Base-by-base conservation (phyloP, 139 green algal species). In the Pleodorina starrii region DNA sequence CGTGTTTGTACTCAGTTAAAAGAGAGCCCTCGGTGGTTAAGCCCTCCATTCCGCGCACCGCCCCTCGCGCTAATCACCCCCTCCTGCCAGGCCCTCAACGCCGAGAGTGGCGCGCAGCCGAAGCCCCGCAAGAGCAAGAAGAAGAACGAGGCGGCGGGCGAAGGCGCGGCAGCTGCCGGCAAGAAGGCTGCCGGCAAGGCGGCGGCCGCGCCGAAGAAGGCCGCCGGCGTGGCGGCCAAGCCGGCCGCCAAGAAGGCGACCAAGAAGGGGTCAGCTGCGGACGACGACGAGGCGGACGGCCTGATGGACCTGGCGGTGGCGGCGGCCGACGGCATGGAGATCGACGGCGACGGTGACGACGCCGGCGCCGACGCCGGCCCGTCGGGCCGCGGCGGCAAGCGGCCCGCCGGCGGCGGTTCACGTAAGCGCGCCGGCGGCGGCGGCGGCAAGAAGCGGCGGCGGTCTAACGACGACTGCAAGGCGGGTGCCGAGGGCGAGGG, bases 81-180 rank as follows among this genome's bases (percentile, higher is more conserved):
- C n/a, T n/a, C n/a, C n/a, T n/a, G n/a, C n/a, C 66, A 88, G 82
- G 82, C 82, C 0, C 35, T 71, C 9, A 88, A 88, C n/a, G 66
- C 23, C 29, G 82, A 60, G 29, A 80, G 66, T 44, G 82, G 82
- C 82, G 82, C 82, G 46, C 82, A 88, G 66, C 82, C 66, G 43
- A 88, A 88, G 82, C 32, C 63, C 5, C 82, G 63, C 63, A 88
- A 88, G 66, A 43, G 40, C 82, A 79, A 88, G 68, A 43, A 74
- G 60, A 44, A 29, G 23, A 63, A 42, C 44, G 66, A 50, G 7
- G 14, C 43, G 5, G 66, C 38, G 6, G 66, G 9, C 5, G 54
- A 72, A 0, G 74, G 7, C 25, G 43, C 32, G n/a, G n/a, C 1
- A 1, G 43, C 29, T 1, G 46, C 1, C 35, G 69, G 23, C 40